Evolutionary conservation across 2,329 filamentous ascomycete genomes (phyloP), one percentile per base, ranked within the genome.

Genomic region (Beauveria scarabaeidicola): DNA sequence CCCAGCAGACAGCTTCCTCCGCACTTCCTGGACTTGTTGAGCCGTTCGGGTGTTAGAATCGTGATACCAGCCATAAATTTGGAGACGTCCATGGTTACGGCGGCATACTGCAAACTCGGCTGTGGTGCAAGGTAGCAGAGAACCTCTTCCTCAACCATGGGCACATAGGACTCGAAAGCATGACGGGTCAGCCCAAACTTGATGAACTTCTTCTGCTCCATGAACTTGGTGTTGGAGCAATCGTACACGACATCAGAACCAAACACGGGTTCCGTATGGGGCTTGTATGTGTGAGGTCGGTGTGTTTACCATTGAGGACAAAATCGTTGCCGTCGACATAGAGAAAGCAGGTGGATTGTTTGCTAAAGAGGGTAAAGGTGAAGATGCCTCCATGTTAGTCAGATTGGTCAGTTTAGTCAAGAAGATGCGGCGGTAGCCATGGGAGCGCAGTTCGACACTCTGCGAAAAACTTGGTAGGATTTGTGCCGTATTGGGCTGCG

Each of bases 141-240:
- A 60, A 87, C 82, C 72, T 93, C 89, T 61, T 80, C 74, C 63
- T 84, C 82, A 71, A 93, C 91, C 69, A 91, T 75, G 46, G 78
- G 82, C 51, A 92, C 88, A 70, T 93, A 89, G 19, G 73, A 71
- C 61, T 76, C 80, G 65, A 89, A 81, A 2, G 85, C 83, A 25
- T 82, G 80, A 61, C 83, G 81, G 1, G 86, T 89, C 38, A 89
- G 80, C 47, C 86, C 85, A 64, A 85, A 84, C 70, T 89, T 89
- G 79, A 89, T 84, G 66, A 89, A 88, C 78, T 89, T 91, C 78
- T 93, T 93, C 75, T 94, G 90, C 75, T 94, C 89, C 88, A 93
- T 92, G 62, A 93, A 80, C 73, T 91, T 91, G 51, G 87, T 78
- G 72, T 92, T 92, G 46, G 89, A 88, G 72, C 89, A 92, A 73